Evolutionary conservation across 805 yeast species (phyloP).

Genomic region (Yamadazyma akitaensis): DNA sequence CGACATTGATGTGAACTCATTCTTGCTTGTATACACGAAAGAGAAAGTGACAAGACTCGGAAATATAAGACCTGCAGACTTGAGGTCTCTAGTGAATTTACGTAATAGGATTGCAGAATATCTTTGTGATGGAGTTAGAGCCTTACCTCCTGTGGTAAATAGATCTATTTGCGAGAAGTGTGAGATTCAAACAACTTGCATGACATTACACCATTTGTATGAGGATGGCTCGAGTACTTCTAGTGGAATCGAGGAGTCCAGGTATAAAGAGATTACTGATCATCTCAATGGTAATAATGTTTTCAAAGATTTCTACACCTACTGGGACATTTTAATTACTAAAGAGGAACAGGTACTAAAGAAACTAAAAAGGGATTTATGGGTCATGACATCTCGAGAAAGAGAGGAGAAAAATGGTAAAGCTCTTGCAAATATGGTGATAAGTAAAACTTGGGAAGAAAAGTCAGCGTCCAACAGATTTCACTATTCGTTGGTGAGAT

Average conservation of each 20-base stretch:
- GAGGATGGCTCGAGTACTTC: conserved; percentile 56
- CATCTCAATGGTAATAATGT: conserved; percentile 40
- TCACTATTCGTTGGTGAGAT: conserved; percentile 50
- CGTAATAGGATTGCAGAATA: conserved; percentile 67
- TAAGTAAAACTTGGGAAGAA: conserved; percentile 8
- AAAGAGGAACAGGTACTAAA: conserved; percentile 65
- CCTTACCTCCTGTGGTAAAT: conserved; percentile 52
- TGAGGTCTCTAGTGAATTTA: conserved; percentile 64
- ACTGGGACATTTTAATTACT: conserved; percentile 72
- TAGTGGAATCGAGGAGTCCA: conserved; percentile 49
- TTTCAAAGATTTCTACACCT: conserved; percentile 56
- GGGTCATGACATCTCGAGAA: conserved; percentile 57
- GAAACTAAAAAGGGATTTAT: conserved; percentile 57
- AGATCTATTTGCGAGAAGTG: conserved; percentile 62
- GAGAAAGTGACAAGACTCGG: conserved; percentile 52
- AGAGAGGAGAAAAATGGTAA: conserved; percentile 62
- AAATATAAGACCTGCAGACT: conserved; percentile 51
- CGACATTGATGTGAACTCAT: conserved; percentile 60
- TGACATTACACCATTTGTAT: conserved; percentile 56
- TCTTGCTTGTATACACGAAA: conserved; percentile 72
- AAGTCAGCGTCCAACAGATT: conserved; percentile 23
- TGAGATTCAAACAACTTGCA: conserved; percentile 52
- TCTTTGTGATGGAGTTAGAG: conserved; percentile 47
- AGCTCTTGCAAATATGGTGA: conserved; percentile 49
- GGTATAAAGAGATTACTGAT: conserved; percentile 46